Percentiles rank a stretch among this genome's conserved stretches.
Evolutionary conservation across 2,329 filamentous ascomycete genomes (phyloP).

Genomic region (Xylariaceae sp.): DNA sequence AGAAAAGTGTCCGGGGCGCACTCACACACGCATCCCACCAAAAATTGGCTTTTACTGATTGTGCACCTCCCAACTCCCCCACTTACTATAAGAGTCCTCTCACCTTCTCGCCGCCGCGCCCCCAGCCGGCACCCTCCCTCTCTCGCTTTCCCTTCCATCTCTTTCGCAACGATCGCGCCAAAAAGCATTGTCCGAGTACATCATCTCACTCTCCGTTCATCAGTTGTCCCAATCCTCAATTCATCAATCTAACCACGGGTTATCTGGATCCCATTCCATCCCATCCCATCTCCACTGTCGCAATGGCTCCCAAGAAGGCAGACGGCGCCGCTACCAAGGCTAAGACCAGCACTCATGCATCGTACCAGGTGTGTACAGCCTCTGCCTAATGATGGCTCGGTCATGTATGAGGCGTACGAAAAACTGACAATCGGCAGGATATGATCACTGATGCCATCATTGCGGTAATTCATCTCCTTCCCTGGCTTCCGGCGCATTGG

Average conservation of each 20-base stretch:
- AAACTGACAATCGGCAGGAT: constrained; percentile 47
- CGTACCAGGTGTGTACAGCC: constrained; percentile 54
- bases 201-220: constrained; percentile 26
- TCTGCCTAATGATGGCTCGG: constrained; percentile 4
- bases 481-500: constrained; percentile 38
- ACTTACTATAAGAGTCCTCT: constrained; percentile 57
- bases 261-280: constrained; percentile 21
- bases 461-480: constrained; percentile 48
- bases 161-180: constrained; percentile 25
- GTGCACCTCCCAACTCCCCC: constrained; percentile 49
- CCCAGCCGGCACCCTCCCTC: constrained; percentile 39
- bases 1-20: background rate
- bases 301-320: constrained; percentile 62
- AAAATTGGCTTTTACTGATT: constrained; percentile 46
- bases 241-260: constrained; percentile 16
- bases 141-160: constrained; percentile 33
- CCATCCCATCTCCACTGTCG: constrained; percentile 28
- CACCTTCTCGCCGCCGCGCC: constrained; percentile 52
- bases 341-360: constrained; percentile 49
- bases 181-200: constrained; percentile 14
- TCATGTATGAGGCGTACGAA: constrained; percentile 17
- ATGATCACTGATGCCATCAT: constrained; percentile 64
- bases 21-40: constrained; percentile 9
- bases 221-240: constrained; percentile 26
- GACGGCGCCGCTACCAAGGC: constrained; percentile 46